phyloP scores from a whole-genome alignment of 768 basidiomycete genomes.

The Mycena kentingensis region DNA sequence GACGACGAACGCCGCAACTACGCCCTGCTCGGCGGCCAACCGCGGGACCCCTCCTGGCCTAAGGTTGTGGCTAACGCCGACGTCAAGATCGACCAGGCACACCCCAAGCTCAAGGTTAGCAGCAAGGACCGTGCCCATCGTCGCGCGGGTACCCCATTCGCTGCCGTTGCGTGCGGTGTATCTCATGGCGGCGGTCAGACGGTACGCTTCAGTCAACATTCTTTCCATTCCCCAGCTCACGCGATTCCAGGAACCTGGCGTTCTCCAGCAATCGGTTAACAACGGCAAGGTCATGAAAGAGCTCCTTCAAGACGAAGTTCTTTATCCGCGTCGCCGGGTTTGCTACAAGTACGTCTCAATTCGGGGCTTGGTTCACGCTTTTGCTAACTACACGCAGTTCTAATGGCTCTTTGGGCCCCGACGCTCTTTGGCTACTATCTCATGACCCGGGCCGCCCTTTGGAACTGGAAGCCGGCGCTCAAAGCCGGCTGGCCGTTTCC shows the following conservation, averaged over 20 bases:
- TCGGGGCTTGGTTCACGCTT: not conserved
- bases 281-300: slow-evolving; percentile 2
- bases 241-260: slow-evolving; percentile 1
- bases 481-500: not conserved
- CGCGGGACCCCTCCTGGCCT: not conserved
- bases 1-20: slow-evolving; percentile 1
- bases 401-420: not conserved
- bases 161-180: not conserved
- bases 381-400: not conserved
- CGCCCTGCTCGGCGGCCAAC: slow-evolving; percentile 8
- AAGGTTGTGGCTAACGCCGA: not conserved
- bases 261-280: slow-evolving; percentile 1
- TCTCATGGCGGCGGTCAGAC: slow-evolving; percentile 2
- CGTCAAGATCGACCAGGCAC: not conserved
- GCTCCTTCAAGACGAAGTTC: not conserved
- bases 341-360: not conserved
- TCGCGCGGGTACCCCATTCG: not conserved
- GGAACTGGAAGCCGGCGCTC: not conserved
- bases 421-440: not conserved
- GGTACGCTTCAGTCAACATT: not conserved
- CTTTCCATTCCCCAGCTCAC: not conserved
- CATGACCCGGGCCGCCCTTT: not conserved
- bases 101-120: not conserved
- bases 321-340: slow-evolving; percentile 5
- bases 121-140: not conserved